These are phyloP conservation scores for Lanmaoa rubissima DNA, from an alignment of 768 basidiomycete genomes.

Conservation along the genomic window DNA sequence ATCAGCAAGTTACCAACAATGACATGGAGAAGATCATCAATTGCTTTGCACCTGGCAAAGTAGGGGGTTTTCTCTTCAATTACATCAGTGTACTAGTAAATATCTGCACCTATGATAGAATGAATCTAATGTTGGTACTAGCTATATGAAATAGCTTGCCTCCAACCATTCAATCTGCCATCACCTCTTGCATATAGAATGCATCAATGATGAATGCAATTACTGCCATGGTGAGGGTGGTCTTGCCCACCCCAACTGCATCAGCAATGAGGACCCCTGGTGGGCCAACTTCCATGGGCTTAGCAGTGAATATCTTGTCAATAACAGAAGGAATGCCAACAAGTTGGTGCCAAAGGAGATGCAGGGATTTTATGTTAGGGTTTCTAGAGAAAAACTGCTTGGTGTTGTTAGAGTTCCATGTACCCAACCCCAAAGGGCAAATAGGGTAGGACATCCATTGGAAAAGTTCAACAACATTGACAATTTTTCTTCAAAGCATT, in stretches of 20 bases:
- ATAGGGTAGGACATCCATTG: not conserved
- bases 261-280: conserved; percentile 1
- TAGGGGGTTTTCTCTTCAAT: too few species aligned
- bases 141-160: too few species aligned
- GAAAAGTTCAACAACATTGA: conserved; percentile 1
- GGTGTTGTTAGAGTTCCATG: not conserved
- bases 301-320: not conserved
- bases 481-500: not conserved
- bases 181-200: conserved; percentile 2
- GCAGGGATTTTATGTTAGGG: not conserved
- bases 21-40: too few species aligned
- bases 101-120: too few species aligned
- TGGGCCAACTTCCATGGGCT: not conserved
- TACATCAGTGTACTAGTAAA: too few species aligned
- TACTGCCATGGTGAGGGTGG: conserved; percentile 4
- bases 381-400: not conserved
- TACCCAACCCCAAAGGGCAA: not conserved
- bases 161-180: too few species aligned
- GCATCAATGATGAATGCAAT: conserved; percentile 4
- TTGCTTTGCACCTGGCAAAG: too few species aligned
- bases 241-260: conserved; percentile 7
- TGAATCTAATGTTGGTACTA: too few species aligned
- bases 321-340: conserved; percentile 2
- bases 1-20: conserved; percentile 6
- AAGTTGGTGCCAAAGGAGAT: conserved; percentile 11